phyloP scores from a whole-genome alignment of 352 stramenopile genomes.

The Pythium diclinum region DNA sequence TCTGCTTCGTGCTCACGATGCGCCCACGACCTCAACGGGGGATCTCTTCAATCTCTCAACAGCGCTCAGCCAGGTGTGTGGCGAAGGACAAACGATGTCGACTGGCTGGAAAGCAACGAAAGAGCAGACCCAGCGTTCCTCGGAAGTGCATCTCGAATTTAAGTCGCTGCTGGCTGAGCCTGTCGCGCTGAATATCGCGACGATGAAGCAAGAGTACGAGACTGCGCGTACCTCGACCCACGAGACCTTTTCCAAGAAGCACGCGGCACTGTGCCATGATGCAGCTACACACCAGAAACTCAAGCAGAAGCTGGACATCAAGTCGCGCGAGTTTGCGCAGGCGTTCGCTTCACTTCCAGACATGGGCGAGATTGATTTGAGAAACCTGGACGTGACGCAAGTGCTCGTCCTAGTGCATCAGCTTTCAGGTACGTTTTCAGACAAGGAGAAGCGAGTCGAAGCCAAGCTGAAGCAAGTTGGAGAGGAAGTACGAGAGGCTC shows the following conservation, averaged over 20 bases:
- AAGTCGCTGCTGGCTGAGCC: constrained; percentile 69
- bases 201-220: constrained; percentile 82
- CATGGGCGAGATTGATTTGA: constrained; percentile 25
- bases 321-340: constrained; percentile 33
- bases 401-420: constrained; percentile 26
- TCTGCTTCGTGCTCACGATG: constrained; percentile 51
- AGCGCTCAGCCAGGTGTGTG: constrained; percentile 29
- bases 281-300: constrained; percentile 42
- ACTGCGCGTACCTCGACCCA: constrained; percentile 47
- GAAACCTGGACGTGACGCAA: constrained; percentile 21
- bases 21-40: constrained; percentile 18
- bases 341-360: constrained; percentile 23
- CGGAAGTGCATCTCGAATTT: constrained; percentile 77
- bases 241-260: constrained; percentile 58
- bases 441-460: constrained; percentile 29
- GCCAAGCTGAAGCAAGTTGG: constrained; percentile 24
- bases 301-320: constrained; percentile 61
- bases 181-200: constrained; percentile 63
- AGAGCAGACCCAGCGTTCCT: constrained; percentile 55
- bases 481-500: constrained; percentile 43
- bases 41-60: constrained; percentile 25
- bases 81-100: constrained; percentile 55
- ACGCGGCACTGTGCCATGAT: constrained; percentile 48
- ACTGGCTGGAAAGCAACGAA: constrained; percentile 55
- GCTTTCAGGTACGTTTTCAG: constrained; percentile 22